Percentiles rank a stretch among this genome's conserved stretches.
Conservation (phyloP, 495 filamentous ascomycete species). For the Pyronema domesticum region DNA sequence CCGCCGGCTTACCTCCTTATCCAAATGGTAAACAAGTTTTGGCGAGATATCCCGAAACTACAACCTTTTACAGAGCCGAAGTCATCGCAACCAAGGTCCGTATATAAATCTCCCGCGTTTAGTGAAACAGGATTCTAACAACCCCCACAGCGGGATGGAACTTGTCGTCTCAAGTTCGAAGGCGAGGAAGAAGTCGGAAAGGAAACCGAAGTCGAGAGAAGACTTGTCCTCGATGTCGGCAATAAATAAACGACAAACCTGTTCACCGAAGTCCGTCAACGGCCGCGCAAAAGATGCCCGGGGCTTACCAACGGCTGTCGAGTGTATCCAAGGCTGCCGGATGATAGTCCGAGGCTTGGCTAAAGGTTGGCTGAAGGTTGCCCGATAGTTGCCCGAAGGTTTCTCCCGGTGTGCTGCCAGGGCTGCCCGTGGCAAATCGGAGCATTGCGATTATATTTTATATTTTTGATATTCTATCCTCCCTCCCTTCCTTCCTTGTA, state of each 20-base stretch:
- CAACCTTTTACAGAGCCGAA: slow-evolving; percentile 92
- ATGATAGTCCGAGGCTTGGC: too few relatives aligned
- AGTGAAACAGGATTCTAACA: slow-evolving; percentile 25
- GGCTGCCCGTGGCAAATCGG: too few relatives aligned
- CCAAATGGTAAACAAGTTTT: slow-evolving; percentile 63
- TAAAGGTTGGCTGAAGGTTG: too few relatives aligned
- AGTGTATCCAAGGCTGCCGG: too few relatives aligned
- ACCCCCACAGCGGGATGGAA: slow-evolving; percentile 30
- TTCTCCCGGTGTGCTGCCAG: too few relatives aligned
- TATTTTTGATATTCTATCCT: too few relatives aligned
- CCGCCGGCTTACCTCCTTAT: slow-evolving; percentile 45
- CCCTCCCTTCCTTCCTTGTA: too few relatives aligned
- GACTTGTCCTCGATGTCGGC: slow-evolving; percentile 64
- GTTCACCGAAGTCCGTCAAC: too few relatives aligned
- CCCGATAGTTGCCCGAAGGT: too few relatives aligned
- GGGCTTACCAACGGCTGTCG: too few relatives aligned
- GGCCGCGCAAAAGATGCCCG: too few relatives aligned
- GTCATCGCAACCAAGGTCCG: slow-evolving; percentile 52
- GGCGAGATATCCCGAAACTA: slow-evolving; percentile 76
- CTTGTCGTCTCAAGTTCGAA: slow-evolving; percentile 58
- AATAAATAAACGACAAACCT: slow-evolving; percentile 17
- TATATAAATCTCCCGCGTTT: slow-evolving; percentile 3
- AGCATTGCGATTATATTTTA: too few relatives aligned
- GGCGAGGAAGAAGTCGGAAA: slow-evolving; percentile 71
- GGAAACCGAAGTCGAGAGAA: slow-evolving; percentile 55